A percentile compares a stretch with the other conserved stretches of the same genome.
These are phyloP conservation scores for Biscogniauxia marginata DNA, from an alignment of 2,329 filamentous ascomycete species.

Conservation along the genomic window DNA sequence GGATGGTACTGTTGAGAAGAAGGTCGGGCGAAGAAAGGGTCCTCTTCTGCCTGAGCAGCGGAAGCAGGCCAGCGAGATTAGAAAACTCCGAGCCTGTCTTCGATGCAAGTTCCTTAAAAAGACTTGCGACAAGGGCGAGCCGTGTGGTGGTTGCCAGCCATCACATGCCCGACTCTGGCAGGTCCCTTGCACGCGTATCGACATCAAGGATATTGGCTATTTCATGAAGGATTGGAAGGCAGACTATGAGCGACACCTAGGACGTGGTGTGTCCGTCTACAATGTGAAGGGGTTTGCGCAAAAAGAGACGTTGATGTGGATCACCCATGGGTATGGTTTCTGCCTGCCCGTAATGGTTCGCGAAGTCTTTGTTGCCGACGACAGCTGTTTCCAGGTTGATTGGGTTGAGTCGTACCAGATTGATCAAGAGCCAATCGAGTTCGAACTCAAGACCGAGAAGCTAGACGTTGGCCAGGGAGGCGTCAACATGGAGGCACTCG, in stretches of 20 bases:
- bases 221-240: conserved; percentile 99
- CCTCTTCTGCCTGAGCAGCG: conserved; percentile 90
- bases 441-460: conserved; percentile 83
- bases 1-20: conserved; percentile 79
- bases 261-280: conserved; percentile 82
- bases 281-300: conserved; percentile 85
- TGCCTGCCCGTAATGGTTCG: conserved; percentile 89
- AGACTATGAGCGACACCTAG: conserved; percentile 89
- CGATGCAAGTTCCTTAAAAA: conserved; percentile 99
- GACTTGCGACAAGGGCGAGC: conserved; percentile 96
- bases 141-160: conserved; percentile 91
- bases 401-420: conserved; percentile 80
- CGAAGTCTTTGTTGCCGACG: conserved; percentile 88
- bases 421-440: conserved; percentile 71
- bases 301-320: conserved; percentile 75
- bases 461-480: conserved; percentile 88
- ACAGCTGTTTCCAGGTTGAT: conserved; percentile 88
- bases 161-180: conserved; percentile 96
- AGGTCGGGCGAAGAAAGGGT: conserved; percentile 85
- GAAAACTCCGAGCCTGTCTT: conserved; percentile 89
- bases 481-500: conserved; percentile 75
- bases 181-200: conserved; percentile 94
- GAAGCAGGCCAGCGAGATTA: conserved; percentile 94
- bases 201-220: conserved; percentile 97
- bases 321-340: conserved; percentile 95